Evolutionary conservation across 768 basidiomycete species (phyloP).

Genomic region (Lentinula raphanica): DNA sequence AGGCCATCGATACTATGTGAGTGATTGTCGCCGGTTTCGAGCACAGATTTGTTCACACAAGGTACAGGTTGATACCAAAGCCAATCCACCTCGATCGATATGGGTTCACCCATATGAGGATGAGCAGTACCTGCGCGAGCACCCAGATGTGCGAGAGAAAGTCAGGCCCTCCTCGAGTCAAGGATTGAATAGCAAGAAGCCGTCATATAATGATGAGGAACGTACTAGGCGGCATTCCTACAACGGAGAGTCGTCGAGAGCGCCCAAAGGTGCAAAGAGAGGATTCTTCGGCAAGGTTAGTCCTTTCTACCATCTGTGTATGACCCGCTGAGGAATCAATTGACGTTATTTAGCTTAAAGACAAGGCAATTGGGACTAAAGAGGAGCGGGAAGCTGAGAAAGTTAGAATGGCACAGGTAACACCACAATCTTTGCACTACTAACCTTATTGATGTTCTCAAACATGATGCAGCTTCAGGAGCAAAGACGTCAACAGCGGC

Average conservation of each 20-base stretch:
- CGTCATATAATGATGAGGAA: constrained; percentile 1
- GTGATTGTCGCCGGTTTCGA: too few species aligned
- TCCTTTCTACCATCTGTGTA: background rate
- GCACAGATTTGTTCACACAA: background rate
- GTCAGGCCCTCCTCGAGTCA: constrained; percentile 13
- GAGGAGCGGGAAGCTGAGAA: constrained; percentile 52
- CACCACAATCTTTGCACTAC: background rate
- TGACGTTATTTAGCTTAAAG: constrained; percentile 34
- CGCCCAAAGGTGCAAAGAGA: constrained; percentile 29
- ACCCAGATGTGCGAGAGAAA: constrained; percentile 43
- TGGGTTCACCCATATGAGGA: constrained; percentile 75
- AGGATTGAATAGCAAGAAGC: background rate
- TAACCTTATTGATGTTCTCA: background rate
- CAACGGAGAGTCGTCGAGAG: constrained; percentile 9
- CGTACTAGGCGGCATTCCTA: constrained; percentile 26
- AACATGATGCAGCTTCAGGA: constrained; percentile 24
- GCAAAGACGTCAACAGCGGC: constrained; percentile 24
- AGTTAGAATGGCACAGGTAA: constrained; percentile 25
- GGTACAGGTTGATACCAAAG: constrained; percentile 56
- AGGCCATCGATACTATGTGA: constrained; percentile 40
- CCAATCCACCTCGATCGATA: constrained; percentile 57
- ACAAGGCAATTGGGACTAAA: constrained; percentile 58
- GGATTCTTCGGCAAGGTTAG: constrained; percentile 46
- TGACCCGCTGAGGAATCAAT: background rate
- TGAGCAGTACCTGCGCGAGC: constrained; percentile 51